Percentiles rank a stretch among this genome's conserved stretches.
These are phyloP conservation scores for Trametes sanguinea DNA, from an alignment of 768 basidiomycete genomes.

Conservation along the genomic window DNA sequence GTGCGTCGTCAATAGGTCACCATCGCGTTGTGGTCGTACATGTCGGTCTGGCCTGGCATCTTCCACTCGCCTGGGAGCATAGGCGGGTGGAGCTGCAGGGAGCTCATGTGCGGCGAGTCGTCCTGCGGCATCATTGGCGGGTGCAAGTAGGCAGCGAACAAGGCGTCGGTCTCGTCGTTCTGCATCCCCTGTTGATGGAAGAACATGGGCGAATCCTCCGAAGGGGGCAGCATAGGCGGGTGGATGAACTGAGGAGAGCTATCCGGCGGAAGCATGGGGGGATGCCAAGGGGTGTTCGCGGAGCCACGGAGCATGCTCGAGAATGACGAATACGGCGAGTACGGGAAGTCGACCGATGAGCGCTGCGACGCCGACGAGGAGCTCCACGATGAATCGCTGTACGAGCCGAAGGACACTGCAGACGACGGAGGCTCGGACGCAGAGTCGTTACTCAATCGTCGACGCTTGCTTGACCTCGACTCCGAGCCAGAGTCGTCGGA, in stretches of 20 bases:
- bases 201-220: constrained; percentile 67
- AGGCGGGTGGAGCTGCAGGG: constrained; percentile 36
- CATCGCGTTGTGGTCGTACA: constrained; percentile 40
- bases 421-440: constrained; percentile 57
- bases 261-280: constrained; percentile 65
- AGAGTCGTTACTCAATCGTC: constrained; percentile 66
- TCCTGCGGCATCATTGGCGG: constrained; percentile 55
- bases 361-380: constrained; percentile 56
- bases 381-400: constrained; percentile 60
- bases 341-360: constrained; percentile 67
- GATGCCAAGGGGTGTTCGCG: constrained; percentile 69
- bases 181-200: constrained; percentile 62
- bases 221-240: constrained; percentile 63
- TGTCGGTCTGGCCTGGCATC: constrained; percentile 28
- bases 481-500: constrained; percentile 39
- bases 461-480: constrained; percentile 60
- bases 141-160: constrained; percentile 56
- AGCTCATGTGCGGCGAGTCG: constrained; percentile 34
- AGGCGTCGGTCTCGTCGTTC: constrained; percentile 61
- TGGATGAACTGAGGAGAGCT: constrained; percentile 61
- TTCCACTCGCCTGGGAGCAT: constrained; percentile 40
- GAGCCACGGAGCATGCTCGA: constrained; percentile 58
- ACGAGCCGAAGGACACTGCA: constrained; percentile 64
- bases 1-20: constrained; percentile 33
- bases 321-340: constrained; percentile 51